A percentile compares a stretch with the other conserved stretches of the same genome.
phyloP scores from a whole-genome alignment of 371 early-diverging fungal species.

The Circinella minor region DNA sequence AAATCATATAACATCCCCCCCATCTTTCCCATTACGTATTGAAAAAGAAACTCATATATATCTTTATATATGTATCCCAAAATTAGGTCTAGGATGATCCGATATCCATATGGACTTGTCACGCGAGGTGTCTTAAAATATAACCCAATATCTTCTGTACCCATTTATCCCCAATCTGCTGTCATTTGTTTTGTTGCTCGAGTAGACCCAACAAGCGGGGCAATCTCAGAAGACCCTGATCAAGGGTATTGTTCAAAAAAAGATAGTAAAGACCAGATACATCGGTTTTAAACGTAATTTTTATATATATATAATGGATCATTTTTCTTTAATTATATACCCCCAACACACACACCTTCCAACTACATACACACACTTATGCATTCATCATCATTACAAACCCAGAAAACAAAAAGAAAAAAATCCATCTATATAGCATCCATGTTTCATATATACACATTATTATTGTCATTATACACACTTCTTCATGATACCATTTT shows the following conservation, averaged over 20 bases:
- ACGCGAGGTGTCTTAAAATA: slow-evolving; percentile 63
- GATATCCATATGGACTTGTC: slow-evolving; percentile 59
- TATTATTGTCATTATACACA: no score
- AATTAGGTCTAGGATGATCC: slow-evolving; percentile 50
- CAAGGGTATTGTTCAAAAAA: slow-evolving; percentile 29
- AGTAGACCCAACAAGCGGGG: slow-evolving; percentile 40
- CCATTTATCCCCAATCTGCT: slow-evolving; percentile 27
- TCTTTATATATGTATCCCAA: background rate
- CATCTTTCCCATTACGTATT: no score
- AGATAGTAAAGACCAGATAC: background rate
- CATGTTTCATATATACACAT: no score
- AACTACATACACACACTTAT: no score
- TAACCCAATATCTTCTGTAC: slow-evolving; percentile 29
- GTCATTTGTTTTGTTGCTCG: slow-evolving; percentile 37
- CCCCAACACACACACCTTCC: no score
- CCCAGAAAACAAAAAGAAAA: no score
- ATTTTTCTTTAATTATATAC: no score
- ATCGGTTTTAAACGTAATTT: background rate
- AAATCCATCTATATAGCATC: no score
- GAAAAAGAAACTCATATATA: background rate
- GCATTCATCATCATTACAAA: no score
- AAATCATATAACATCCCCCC: background rate
- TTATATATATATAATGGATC: no score
- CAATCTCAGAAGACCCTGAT: slow-evolving; percentile 31
- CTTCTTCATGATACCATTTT: background rate